Evolutionary conservation across 495 filamentous ascomycete species (phyloP), one percentile per base, ranked within the genome.

Genomic region (Alectoria sarmentosa): DNA sequence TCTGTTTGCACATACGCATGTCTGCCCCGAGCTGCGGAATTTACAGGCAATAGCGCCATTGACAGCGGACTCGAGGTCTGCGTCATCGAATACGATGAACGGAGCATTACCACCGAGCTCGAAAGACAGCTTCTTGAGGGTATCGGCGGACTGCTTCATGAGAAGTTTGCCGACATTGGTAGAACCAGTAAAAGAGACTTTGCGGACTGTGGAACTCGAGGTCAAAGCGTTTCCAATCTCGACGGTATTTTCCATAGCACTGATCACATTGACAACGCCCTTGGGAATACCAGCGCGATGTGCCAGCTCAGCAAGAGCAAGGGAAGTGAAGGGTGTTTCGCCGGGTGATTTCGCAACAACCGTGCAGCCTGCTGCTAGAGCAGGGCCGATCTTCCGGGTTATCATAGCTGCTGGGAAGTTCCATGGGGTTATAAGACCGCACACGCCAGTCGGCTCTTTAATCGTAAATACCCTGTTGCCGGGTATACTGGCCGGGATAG

Each of bases 381-480:
- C 92, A 4, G 92, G 90, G 2, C 85, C 92, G 63, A 92, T 85
- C 76, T 96, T 96, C 34, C 92, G 78, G 4, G 92, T 93, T 68
- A 95, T 88, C 92, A 96, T 96, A 10, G 92, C 92, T 11, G 89
- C 88, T 4, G 92, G 92, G 76, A 95, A 96, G 77, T 96, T 96
- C 92, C 92, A 96, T 32, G 94, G 94, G 28, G 94, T 97, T 73
- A 98, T 96, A 39, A 98, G 78, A 17, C 91, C 93, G 70, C 90
- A 95, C 17, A 98, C 93, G 67, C 94, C 94, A 55, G 98, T 85
- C 9, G 94, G 93, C 75, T 97, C 86, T 74, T 89, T 90, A 30
- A 90, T 72, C 1, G 90, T 93, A 37, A 89, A 81, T 4, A 92
- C 80, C n/a, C 90, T 81, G 77, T 91, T 92, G 0, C 83, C 86